Conservation (phyloP, 1,284 basidiomycete genomes). For the Pseudozyma sp. region DNA sequence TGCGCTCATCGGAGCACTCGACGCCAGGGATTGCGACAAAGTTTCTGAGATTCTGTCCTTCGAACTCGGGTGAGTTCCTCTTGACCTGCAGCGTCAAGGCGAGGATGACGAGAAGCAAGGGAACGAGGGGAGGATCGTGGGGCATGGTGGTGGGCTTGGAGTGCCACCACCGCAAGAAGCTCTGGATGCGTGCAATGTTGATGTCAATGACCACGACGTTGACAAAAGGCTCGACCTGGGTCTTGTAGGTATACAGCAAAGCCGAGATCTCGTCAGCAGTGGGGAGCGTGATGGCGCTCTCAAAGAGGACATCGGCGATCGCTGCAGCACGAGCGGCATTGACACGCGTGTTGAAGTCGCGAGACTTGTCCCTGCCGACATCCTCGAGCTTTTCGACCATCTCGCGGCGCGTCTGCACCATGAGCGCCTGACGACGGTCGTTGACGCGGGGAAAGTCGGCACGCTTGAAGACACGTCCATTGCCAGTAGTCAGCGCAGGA, state of each 20-base stretch:
- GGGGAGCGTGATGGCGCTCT: constrained; percentile 50
- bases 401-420: constrained; percentile 40
- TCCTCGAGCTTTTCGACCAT: constrained; percentile 48
- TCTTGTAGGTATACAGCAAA: constrained; percentile 56
- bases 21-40: constrained; percentile 36
- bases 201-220: constrained; percentile 56
- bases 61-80: constrained; percentile 44
- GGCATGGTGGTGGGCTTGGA: constrained; percentile 58
- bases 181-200: constrained; percentile 56
- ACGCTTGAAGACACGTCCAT: constrained; percentile 35
- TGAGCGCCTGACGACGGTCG: constrained; percentile 37
- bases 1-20: constrained; percentile 53
- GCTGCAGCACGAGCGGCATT: constrained; percentile 60
- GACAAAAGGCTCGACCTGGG: constrained; percentile 55
- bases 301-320: constrained; percentile 55
- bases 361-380: constrained; percentile 40
- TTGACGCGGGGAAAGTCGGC: constrained; percentile 43
- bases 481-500: constrained; percentile 3
- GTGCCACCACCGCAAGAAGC: constrained; percentile 62
- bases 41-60: constrained; percentile 32
- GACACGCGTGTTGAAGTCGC: constrained; percentile 56
- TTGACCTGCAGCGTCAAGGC: constrained; percentile 58
- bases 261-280: constrained; percentile 44
- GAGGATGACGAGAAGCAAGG: constrained; percentile 58
- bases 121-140: constrained; percentile 59